Percentiles rank a stretch among this genome's conserved stretches.
phyloP scores from a whole-genome alignment of 2,329 filamentous ascomycete genomes.

The Didymella keratinophila region DNA sequence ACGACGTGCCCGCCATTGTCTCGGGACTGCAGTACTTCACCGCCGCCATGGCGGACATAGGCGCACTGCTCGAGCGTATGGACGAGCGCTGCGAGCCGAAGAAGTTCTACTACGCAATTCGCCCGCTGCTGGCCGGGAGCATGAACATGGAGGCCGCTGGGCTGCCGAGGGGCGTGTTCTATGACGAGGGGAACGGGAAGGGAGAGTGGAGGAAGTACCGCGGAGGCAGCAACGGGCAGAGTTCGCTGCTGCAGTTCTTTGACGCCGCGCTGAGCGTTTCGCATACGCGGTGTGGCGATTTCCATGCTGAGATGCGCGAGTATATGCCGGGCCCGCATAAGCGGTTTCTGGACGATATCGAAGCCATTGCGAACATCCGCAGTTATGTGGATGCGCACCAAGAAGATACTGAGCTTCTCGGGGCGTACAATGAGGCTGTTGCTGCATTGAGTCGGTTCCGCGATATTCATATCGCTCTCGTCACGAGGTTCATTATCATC shows the following conservation, averaged over 20 bases:
- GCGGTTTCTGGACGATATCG: constrained; percentile 59
- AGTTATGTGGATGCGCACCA: constrained; percentile 51
- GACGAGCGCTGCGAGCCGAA: constrained; percentile 59
- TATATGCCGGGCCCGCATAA: constrained; percentile 64
- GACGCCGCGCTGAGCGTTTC: constrained; percentile 62
- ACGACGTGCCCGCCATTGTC: constrained; percentile 51
- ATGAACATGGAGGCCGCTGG: constrained; percentile 63
- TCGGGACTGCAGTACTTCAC: constrained; percentile 52
- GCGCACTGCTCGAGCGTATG: constrained; percentile 57
- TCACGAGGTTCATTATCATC: constrained; percentile 62
- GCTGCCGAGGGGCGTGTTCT: constrained; percentile 61
- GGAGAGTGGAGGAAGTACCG: constrained; percentile 61
- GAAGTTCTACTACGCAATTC: constrained; percentile 61
- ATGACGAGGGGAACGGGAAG: constrained; percentile 58
- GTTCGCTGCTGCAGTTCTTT: constrained; percentile 62
- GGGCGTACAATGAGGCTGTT: constrained; percentile 58
- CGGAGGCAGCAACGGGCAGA: constrained; percentile 64
- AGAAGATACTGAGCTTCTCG: constrained; percentile 46
- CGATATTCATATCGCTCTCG: constrained; percentile 62
- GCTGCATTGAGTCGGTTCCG: constrained; percentile 57
- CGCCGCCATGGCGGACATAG: constrained; percentile 53
- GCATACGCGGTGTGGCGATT: constrained; percentile 52
- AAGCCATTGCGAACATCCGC: constrained; percentile 56
- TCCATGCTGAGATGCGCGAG: constrained; percentile 58
- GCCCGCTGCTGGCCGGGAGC: constrained; percentile 61